Percentiles rank a stretch among this genome's conserved stretches.
Evolutionary conservation across 2,329 filamentous ascomycete genomes (phyloP).

Genomic region (Trichophyton verrucosum): DNA sequence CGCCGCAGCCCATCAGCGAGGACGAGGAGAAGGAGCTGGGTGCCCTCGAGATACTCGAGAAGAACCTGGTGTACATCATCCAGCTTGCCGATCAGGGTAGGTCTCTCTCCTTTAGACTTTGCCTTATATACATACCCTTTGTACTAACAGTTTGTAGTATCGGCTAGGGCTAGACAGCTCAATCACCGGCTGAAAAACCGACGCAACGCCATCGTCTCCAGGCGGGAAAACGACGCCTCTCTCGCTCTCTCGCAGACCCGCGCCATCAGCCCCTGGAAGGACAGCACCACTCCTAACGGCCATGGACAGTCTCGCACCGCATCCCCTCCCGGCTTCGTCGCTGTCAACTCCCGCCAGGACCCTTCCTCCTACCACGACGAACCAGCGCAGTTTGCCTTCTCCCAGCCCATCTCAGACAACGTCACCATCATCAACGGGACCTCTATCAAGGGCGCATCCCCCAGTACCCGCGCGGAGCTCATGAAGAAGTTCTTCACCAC

Average conservation of each 20-base stretch:
- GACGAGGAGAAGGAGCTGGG: conserved; percentile 77
- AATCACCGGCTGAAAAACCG: conserved; percentile 69
- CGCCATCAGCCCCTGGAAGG: conserved; percentile 27
- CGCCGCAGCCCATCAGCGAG: conserved; percentile 67
- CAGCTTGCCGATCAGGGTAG: conserved; percentile 66
- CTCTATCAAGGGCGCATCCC: conserved; percentile 42
- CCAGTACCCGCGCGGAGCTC: conserved; percentile 46
- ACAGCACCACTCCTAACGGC: conserved; percentile 19
- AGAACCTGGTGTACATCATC: conserved; percentile 62
- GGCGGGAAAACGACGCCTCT: conserved; percentile 40
- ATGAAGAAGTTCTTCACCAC: conserved; percentile 52
- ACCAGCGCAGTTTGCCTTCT: conserved; percentile 29
- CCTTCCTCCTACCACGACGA: conserved; percentile 17
- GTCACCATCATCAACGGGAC: conserved; percentile 38
- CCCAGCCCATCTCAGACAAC: conserved; percentile 33
- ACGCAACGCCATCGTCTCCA: conserved; percentile 56
- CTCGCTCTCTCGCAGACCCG: conserved; percentile 16
- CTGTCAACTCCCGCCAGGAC: conserved; percentile 40
- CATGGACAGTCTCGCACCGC: conserved; percentile 24
- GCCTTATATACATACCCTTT: too few species aligned
- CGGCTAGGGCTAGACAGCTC: conserved; percentile 60
- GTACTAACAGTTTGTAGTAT: conserved; percentile 35
- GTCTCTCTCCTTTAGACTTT: conserved; percentile 9
- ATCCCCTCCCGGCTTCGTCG: conserved; percentile 45
- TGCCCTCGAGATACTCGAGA: conserved; percentile 71